Percentiles rank a stretch among this genome's conserved stretches.
These are phyloP conservation scores for Cystoisospora suis DNA, from an alignment of 169 alveolate species.

Conservation along the genomic window DNA sequence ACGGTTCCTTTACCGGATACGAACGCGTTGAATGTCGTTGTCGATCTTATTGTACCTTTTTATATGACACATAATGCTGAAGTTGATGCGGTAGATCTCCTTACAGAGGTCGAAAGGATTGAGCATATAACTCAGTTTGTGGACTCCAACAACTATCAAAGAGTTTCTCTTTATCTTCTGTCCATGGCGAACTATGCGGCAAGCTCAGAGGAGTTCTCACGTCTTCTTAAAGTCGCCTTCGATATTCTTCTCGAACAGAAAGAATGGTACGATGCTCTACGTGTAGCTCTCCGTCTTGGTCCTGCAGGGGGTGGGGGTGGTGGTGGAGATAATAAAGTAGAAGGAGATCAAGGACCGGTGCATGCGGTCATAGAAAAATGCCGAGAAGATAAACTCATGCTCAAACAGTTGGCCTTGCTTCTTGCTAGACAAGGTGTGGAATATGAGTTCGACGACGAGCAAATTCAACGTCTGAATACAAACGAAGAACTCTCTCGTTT, in stretches of 20 bases:
- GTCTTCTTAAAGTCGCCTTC: conserved; percentile 69
- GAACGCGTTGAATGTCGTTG: conserved; percentile 68
- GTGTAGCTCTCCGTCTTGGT: conserved; percentile 68
- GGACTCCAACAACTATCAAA: conserved; percentile 76
- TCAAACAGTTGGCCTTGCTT: conserved; percentile 60
- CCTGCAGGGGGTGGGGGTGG: not conserved
- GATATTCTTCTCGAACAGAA: conserved; percentile 64
- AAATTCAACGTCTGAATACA: conserved; percentile 49
- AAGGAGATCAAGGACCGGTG: conserved; percentile 42
- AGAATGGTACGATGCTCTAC: conserved; percentile 69
- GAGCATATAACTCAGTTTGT: conserved; percentile 75
- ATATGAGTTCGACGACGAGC: conserved; percentile 60
- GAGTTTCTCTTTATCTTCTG: conserved; percentile 76
- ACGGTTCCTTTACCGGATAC: conserved; percentile 53
- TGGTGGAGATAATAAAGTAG: not conserved
- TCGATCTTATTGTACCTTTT: conserved; percentile 81
- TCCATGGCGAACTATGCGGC: conserved; percentile 75
- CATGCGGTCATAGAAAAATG: conserved; percentile 43
- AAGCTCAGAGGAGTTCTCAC: conserved; percentile 71
- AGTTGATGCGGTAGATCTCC: conserved; percentile 83
- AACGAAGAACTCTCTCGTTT: conserved; percentile 45
- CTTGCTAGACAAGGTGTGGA: conserved; percentile 61
- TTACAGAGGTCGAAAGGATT: conserved; percentile 82
- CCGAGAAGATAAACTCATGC: conserved; percentile 40
- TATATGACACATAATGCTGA: conserved; percentile 85